phyloP scores from a whole-genome alignment of 768 basidiomycete genomes.

The Chalciporus piperatus region DNA sequence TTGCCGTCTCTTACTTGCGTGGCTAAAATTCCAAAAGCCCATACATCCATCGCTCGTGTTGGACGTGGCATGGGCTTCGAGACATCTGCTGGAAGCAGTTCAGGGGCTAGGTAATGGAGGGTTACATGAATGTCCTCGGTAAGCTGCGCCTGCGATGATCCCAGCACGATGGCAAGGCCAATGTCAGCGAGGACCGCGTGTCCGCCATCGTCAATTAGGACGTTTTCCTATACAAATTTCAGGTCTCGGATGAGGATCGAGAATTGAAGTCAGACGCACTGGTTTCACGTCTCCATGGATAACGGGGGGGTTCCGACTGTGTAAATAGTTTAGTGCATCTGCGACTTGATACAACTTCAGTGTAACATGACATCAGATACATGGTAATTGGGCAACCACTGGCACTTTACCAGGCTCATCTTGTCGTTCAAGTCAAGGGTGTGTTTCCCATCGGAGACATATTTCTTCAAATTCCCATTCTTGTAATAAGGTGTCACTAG shows the following conservation, averaged over 20 bases:
- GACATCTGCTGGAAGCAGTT: constrained; percentile 24
- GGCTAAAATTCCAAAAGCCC: constrained; percentile 38
- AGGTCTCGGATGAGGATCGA: not conserved
- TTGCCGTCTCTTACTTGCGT: constrained; percentile 29
- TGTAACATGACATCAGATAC: not conserved
- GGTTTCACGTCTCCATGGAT: constrained; percentile 41
- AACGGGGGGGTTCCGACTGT: constrained; percentile 10
- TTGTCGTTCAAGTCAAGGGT: constrained; percentile 2
- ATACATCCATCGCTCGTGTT: constrained; percentile 32
- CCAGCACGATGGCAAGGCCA: constrained; percentile 38
- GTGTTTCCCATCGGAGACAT: constrained; percentile 8
- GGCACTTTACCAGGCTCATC: constrained; percentile 21
- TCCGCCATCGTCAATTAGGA: constrained; percentile 32
- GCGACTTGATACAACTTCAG: constrained; percentile 22
- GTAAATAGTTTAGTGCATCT: constrained; percentile 23
- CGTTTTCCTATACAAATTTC: constrained; percentile 30
- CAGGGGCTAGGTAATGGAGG: constrained; percentile 38
- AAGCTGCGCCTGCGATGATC: too few species aligned
- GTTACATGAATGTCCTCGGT: constrained; percentile 37
- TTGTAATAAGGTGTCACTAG: constrained; percentile 27
- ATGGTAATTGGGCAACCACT: not conserved
- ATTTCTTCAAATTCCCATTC: constrained; percentile 18
- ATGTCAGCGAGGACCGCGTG: constrained; percentile 38
- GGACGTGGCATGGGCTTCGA: constrained; percentile 16
- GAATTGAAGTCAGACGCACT: constrained; percentile 14